These are phyloP conservation scores for Moricandia moricandioides DNA, from an alignment of 345 rosid species.

Conservation along the genomic window DNA sequence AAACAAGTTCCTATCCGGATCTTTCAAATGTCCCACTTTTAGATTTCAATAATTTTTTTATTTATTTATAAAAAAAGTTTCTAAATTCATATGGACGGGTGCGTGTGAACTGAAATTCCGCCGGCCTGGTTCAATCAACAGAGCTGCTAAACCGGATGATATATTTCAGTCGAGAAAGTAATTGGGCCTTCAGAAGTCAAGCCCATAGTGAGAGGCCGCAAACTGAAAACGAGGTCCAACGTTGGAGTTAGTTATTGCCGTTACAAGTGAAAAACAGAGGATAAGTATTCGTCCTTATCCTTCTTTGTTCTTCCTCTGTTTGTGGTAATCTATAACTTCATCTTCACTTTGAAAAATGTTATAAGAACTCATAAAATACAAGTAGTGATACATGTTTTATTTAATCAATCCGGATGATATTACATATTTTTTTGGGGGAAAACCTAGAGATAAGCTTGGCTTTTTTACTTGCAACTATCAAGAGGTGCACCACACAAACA, in stretches of 20 bases:
- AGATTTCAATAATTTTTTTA: too few species aligned
- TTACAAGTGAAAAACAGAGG: neutral
- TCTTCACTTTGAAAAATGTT: neutral
- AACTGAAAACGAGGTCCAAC: neutral
- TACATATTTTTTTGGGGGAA: neutral
- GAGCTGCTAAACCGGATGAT: neutral
- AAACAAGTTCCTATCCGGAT: too few species aligned
- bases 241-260: neutral
- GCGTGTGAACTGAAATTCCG: neutral
- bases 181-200: neutral
- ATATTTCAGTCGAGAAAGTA: neutral
- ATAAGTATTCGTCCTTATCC: neutral
- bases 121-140: neutral
- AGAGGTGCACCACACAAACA: slow-evolving; percentile 88
- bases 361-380: slow-evolving; percentile 1
- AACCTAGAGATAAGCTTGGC: neutral
- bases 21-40: too few species aligned
- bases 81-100: neutral
- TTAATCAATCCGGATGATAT: neutral
- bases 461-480: slow-evolving; percentile 39
- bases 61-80: too few species aligned
- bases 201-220: neutral
- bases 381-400: neutral
- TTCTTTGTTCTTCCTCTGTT: neutral
- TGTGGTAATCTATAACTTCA: neutral